These are phyloP conservation scores for Aspergillus brunneoviolaceus DNA, from an alignment of 2,329 filamentous ascomycete genomes.

Conservation along the genomic window DNA sequence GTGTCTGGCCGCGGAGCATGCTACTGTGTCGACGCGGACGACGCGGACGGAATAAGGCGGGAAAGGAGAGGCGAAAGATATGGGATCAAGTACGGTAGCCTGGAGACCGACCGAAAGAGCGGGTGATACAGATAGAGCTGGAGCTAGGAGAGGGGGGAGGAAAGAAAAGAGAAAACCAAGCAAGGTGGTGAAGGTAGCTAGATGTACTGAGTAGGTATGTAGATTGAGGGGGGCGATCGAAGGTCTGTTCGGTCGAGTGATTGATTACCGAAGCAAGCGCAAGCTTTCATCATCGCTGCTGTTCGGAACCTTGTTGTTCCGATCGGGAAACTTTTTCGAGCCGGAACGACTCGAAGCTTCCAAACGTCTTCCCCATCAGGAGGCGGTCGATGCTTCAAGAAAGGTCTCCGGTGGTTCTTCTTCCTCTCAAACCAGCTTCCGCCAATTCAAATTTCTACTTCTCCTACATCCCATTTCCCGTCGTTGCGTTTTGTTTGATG, in stretches of 20 bases:
- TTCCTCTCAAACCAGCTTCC: constrained; percentile 3
- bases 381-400: constrained; percentile 16
- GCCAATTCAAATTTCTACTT: constrained; percentile 3
- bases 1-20: constrained; percentile 65
- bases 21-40: constrained; percentile 29
- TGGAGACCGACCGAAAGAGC: neutral
- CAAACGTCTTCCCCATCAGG: constrained; percentile 22
- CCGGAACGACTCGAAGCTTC: constrained; percentile 35
- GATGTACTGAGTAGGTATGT: neutral
- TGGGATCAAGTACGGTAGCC: constrained; percentile 12
- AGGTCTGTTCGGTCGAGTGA: constrained; percentile 16
- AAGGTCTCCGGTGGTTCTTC: constrained; percentile 4
- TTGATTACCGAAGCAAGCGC: constrained; percentile 34
- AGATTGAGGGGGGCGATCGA: neutral
- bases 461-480: neutral
- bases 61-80: constrained; percentile 14
- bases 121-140: neutral
- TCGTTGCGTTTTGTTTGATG: constrained; percentile 9
- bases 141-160: neutral
- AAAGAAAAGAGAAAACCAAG: constrained; percentile 5
- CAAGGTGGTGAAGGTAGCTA: constrained; percentile 19
- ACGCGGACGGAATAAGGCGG: constrained; percentile 8
- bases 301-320: constrained; percentile 31
- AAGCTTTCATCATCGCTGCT: constrained; percentile 33
- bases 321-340: constrained; percentile 35